Conservation (phyloP, 2,329 filamentous ascomycete species). For the Alternaria postmessia region DNA sequence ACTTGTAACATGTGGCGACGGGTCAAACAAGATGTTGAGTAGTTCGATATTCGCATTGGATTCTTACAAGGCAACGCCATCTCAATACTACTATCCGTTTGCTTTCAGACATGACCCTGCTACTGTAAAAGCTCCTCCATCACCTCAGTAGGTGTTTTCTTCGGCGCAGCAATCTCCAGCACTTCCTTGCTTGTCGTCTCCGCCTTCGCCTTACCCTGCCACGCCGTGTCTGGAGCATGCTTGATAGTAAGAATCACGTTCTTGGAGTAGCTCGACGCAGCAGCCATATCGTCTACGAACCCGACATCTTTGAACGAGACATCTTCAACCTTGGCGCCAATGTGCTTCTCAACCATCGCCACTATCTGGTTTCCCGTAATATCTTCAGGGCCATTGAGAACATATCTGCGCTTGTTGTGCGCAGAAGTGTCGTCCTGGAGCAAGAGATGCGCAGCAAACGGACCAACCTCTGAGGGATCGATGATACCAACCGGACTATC, state of each 20-base stretch:
- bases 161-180: conserved; percentile 20
- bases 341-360: conserved; percentile 21
- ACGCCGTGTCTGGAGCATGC: conserved; percentile 10
- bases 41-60: background rate
- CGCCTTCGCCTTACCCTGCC: conserved; percentile 19
- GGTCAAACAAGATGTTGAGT: background rate
- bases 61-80: background rate
- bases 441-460: conserved; percentile 24
- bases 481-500: conserved; percentile 18
- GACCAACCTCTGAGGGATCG: conserved; percentile 25
- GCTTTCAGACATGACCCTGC: background rate
- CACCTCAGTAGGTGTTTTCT: conserved; percentile 1
- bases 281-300: conserved; percentile 20
- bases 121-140: background rate
- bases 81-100: background rate
- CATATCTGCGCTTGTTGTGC: conserved; percentile 25
- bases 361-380: conserved; percentile 22
- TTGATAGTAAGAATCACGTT: conserved; percentile 21
- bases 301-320: conserved; percentile 21
- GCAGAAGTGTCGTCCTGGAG: conserved; percentile 11
- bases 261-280: conserved; percentile 13
- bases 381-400: conserved; percentile 25
- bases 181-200: conserved; percentile 27
- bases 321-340: conserved; percentile 20
- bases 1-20: background rate